phyloP scores from a whole-genome alignment of 2,329 filamentous ascomycete species.

The Eutypa lata region DNA sequence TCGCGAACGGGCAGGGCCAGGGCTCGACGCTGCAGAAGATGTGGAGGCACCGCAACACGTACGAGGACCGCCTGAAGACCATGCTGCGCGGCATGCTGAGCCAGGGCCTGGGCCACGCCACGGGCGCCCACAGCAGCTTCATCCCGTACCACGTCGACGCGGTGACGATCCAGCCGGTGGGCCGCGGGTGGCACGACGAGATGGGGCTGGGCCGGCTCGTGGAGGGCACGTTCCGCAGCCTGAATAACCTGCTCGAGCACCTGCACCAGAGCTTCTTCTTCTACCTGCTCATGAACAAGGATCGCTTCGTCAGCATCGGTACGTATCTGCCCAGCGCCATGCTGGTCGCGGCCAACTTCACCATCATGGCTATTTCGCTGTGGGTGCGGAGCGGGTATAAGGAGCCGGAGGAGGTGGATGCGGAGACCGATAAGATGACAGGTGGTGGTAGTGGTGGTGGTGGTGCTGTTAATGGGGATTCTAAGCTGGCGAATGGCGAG shows the following conservation, averaged over 20 bases:
- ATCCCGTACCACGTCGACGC: constrained; percentile 98
- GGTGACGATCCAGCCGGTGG: constrained; percentile 85
- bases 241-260: constrained; percentile 96
- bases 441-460: constrained; percentile 1
- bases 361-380: constrained; percentile 89
- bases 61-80: constrained; percentile 77
- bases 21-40: constrained; percentile 80
- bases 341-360: constrained; percentile 91
- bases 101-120: constrained; percentile 84
- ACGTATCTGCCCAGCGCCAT: constrained; percentile 98
- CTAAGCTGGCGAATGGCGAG: constrained; percentile 9
- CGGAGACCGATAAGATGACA: constrained; percentile 7
- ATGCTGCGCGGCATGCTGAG: constrained; percentile 92
- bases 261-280: constrained; percentile 99
- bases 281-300: constrained; percentile 87
- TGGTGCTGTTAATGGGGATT: constrained; percentile 3
- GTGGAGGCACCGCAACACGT: constrained; percentile 72
- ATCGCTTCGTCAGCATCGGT: constrained; percentile 95
- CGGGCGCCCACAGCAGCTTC: constrained; percentile 90
- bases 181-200: constrained; percentile 93
- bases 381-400: constrained; percentile 82
- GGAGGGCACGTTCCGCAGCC: constrained; percentile 85
- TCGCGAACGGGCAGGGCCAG: constrained; percentile 85
- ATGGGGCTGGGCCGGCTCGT: constrained; percentile 90
- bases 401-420: constrained; percentile 22